These are phyloP conservation scores for Cordyceps farinosa DNA, from an alignment of 2,329 filamentous ascomycete genomes.

Conservation along the genomic window DNA sequence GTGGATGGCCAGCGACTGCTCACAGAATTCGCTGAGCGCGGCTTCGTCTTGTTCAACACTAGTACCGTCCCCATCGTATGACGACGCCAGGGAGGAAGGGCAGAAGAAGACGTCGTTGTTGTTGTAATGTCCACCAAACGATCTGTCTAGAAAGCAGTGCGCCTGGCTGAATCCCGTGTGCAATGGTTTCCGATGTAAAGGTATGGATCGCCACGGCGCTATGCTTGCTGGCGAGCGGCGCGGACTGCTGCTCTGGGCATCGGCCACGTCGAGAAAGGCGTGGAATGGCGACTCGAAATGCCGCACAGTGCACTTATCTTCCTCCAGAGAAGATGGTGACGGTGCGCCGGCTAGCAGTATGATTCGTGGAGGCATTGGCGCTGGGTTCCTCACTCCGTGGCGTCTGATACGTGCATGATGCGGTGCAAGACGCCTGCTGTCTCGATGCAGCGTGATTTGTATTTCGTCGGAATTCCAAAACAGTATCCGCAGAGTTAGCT, in stretches of 20 bases:
- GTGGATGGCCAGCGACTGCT: constrained; percentile 72
- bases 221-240: constrained; percentile 32
- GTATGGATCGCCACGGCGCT: constrained; percentile 53
- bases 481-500: neutral
- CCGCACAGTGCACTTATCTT: constrained; percentile 37
- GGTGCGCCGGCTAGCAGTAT: constrained; percentile 55
- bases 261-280: neutral
- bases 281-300: neutral
- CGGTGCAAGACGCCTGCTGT: neutral
- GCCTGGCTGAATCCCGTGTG: constrained; percentile 52
- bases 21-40: constrained; percentile 63
- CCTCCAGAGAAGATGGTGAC: constrained; percentile 48
- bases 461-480: neutral
- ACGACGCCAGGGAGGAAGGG: constrained; percentile 27
- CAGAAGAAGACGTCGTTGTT: constrained; percentile 44
- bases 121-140: constrained; percentile 28
- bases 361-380: constrained; percentile 23
- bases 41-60: constrained; percentile 33
- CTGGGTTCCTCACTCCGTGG: neutral
- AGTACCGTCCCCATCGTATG: neutral
- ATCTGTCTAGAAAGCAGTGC: constrained; percentile 33
- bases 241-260: neutral
- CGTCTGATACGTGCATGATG: too few species aligned
- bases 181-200: constrained; percentile 44
- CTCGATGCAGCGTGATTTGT: neutral